phyloP scores from a whole-genome alignment of 768 basidiomycete genomes.

The Dentipellis fragilis region DNA sequence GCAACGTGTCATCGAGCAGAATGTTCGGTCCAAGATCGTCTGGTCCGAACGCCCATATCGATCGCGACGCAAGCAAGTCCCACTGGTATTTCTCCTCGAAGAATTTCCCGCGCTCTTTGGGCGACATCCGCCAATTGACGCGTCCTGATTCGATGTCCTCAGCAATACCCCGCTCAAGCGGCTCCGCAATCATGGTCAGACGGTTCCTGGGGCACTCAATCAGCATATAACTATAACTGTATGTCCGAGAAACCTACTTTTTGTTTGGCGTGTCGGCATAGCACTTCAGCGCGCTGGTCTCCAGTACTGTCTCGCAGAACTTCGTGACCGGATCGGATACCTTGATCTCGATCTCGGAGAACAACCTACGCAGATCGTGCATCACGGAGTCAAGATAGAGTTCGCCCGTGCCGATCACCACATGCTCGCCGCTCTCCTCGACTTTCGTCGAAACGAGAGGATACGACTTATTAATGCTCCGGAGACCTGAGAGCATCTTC shows the following conservation, averaged over 20 bases:
- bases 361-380: constrained; percentile 87
- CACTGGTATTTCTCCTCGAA: constrained; percentile 97
- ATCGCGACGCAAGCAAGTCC: constrained; percentile 94
- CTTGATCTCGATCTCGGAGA: constrained; percentile 99
- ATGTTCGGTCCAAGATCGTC: constrained; percentile 93
- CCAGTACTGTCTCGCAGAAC: constrained; percentile 96
- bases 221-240: constrained; percentile 10
- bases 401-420: constrained; percentile 94
- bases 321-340: constrained; percentile 98
- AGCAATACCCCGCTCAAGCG: constrained; percentile 88
- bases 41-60: constrained; percentile 99
- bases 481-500: constrained; percentile 95
- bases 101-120: constrained; percentile 91
- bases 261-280: constrained; percentile 99
- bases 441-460: constrained; percentile 92
- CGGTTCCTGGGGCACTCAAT: constrained; percentile 59
- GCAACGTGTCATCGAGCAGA: constrained; percentile 90
- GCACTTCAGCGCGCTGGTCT: constrained; percentile 95
- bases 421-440: constrained; percentile 97
- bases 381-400: constrained; percentile 94
- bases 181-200: constrained; percentile 98
- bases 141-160: constrained; percentile 93
- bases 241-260: constrained; percentile 47
- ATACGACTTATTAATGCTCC: constrained; percentile 97
- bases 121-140: constrained; percentile 89